Conservation (phyloP, 441 rosid species). For the Euphorbia schlechtendalii region DNA sequence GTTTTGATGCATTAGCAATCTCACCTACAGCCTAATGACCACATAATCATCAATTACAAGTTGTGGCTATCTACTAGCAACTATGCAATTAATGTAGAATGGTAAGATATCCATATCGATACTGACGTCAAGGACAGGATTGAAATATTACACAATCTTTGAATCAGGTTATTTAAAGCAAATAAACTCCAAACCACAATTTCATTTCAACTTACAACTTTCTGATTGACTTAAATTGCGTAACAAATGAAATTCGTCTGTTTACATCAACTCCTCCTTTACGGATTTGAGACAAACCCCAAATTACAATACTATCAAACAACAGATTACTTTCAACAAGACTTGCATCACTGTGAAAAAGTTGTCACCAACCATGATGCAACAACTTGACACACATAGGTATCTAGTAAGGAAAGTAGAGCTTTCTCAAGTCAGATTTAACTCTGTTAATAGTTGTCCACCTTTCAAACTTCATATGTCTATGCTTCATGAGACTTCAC, state of each 20-base stretch:
- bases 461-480: neutral
- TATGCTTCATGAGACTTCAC: too few species aligned
- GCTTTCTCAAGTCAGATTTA: neutral
- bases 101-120: neutral
- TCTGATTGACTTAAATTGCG: neutral
- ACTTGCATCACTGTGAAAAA: neutral
- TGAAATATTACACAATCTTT: neutral
- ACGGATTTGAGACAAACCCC: neutral
- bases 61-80: neutral
- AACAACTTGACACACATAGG: neutral
- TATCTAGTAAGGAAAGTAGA: neutral
- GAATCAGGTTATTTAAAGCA: neutral
- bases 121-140: slow-evolving; percentile 3
- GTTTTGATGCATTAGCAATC: slow-evolving; percentile 66
- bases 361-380: neutral
- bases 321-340: neutral
- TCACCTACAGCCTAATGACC: slow-evolving; percentile 66
- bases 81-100: neutral
- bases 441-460: neutral
- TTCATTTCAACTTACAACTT: neutral
- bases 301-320: neutral
- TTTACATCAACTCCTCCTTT: neutral
- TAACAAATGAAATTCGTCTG: neutral
- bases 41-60: slow-evolving; percentile 13
- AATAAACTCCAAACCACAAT: neutral